phyloP scores from a whole-genome alignment of 1,139 yeast species.

The Schwanniomyces etchellsii region DNA sequence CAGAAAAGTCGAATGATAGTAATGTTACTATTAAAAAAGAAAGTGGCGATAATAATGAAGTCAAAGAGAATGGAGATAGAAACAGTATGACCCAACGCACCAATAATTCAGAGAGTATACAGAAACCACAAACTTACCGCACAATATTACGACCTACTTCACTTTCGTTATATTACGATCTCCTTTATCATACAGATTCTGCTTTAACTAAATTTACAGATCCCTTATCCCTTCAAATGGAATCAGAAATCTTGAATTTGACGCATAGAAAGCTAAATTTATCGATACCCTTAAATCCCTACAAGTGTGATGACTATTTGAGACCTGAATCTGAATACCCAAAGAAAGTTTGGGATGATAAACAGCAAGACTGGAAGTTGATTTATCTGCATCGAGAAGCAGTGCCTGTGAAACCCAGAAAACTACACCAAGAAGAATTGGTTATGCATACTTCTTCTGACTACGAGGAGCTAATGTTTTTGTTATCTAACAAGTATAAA shows the following conservation, averaged over 20 bases:
- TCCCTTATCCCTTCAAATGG: constrained; percentile 69
- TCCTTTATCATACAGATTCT: constrained; percentile 76
- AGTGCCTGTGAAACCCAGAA: constrained; percentile 36
- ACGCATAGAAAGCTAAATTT: constrained; percentile 75
- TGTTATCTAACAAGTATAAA: constrained; percentile 37
- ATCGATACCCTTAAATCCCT: constrained; percentile 68
- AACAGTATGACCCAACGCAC: constrained; percentile 1
- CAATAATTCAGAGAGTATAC: constrained; percentile 3
- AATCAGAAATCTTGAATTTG: constrained; percentile 73
- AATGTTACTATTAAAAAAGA: constrained; percentile 2
- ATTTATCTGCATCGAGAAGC: constrained; percentile 42
- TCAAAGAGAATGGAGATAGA: not conserved
- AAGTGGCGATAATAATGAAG: not conserved
- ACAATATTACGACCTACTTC: constrained; percentile 78
- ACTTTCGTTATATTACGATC: constrained; percentile 75
- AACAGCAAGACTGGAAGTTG: constrained; percentile 27
- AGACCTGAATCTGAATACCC: constrained; percentile 47
- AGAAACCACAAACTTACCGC: constrained; percentile 61
- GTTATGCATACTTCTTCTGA: constrained; percentile 71
- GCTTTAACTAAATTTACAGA: constrained; percentile 75
- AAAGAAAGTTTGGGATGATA: constrained; percentile 32
- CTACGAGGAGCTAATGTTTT: constrained; percentile 82
- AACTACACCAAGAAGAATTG: constrained; percentile 41
- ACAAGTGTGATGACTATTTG: constrained; percentile 39
- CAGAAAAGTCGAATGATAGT: constrained; percentile 4